Conservation (phyloP, 345 rosid species). For the Citrus australasica region DNA sequence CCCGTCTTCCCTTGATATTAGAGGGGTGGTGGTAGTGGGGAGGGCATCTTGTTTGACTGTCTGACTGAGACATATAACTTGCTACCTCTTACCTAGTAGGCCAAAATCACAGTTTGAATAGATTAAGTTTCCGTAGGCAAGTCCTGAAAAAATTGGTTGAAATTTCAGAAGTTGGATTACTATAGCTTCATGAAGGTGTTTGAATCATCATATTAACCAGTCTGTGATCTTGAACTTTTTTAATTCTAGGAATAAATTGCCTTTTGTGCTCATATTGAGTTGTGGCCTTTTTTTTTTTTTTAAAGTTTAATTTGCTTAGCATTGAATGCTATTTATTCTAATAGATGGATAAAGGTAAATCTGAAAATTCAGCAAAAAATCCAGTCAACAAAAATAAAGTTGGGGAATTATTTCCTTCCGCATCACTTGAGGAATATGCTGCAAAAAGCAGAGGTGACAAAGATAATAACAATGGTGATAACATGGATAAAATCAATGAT, state of each 20-base stretch:
- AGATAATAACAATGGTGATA: neutral
- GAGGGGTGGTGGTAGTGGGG: neutral
- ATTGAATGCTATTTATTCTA: conserved; percentile 12
- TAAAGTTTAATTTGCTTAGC: neutral
- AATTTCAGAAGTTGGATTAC: neutral
- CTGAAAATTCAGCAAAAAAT: conserved; percentile 37
- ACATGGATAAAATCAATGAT: conserved; percentile 19
- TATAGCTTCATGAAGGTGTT: neutral
- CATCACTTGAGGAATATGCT: conserved; percentile 75
- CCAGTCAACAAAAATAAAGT: conserved; percentile 54
- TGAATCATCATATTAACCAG: neutral
- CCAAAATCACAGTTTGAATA: neutral
- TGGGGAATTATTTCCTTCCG: conserved; percentile 68
- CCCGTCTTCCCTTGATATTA: neutral
- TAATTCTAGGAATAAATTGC: neutral
- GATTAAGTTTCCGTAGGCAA: neutral
- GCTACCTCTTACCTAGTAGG: neutral
- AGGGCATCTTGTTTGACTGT: neutral
- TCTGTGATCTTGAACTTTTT: neutral
- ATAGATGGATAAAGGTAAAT: conserved; percentile 66
- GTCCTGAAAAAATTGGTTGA: neutral
- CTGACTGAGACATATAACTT: neutral
- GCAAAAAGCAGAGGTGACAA: conserved; percentile 21
- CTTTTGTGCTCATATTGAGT: neutral
- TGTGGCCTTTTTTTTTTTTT: neutral